Conservation (phyloP, 2,329 filamentous ascomycete species). For the Pseudogymnoascus destructans region DNA sequence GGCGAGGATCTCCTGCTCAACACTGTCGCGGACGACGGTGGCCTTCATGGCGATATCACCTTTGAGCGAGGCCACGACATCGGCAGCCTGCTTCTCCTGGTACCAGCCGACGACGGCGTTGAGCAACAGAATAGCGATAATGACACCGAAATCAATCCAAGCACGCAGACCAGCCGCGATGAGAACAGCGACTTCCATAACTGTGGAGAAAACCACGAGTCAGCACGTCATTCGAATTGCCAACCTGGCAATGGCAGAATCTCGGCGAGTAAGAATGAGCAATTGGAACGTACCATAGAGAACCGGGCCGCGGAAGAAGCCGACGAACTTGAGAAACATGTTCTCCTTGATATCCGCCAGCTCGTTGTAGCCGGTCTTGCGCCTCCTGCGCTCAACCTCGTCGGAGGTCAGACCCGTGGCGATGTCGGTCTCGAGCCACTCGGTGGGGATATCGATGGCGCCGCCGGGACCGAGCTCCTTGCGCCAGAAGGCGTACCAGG, state of each 20-base stretch:
- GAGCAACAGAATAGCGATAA: conserved; percentile 60
- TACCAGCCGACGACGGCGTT: conserved; percentile 71
- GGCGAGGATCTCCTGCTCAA: conserved; percentile 55
- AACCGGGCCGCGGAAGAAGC: conserved; percentile 64
- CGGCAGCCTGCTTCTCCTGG: conserved; percentile 68
- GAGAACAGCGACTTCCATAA: conserved; percentile 66
- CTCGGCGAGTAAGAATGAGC: neutral
- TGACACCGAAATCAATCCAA: conserved; percentile 69
- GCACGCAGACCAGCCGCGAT: conserved; percentile 61
- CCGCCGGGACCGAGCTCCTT: conserved; percentile 26
- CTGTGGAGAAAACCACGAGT: conserved; percentile 27
- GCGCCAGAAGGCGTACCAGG: conserved; percentile 47
- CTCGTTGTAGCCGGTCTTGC: conserved; percentile 58
- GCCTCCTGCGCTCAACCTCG: conserved; percentile 52
- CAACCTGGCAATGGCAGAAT: neutral
- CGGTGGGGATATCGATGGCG: conserved; percentile 38
- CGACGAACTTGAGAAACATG: conserved; percentile 59
- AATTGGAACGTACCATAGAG: conserved; percentile 50
- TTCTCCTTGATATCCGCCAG: conserved; percentile 63
- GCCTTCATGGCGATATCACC: conserved; percentile 69
- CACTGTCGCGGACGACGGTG: conserved; percentile 52
- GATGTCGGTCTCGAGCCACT: conserved; percentile 58
- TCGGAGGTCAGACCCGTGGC: conserved; percentile 43
- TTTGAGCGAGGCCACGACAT: conserved; percentile 62
- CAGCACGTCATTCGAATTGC: neutral